Evolutionary conservation across 2,329 filamentous ascomycete genomes (phyloP), one percentile per base, ranked within the genome.

Genomic region (Emergomyces orientalis): DNA sequence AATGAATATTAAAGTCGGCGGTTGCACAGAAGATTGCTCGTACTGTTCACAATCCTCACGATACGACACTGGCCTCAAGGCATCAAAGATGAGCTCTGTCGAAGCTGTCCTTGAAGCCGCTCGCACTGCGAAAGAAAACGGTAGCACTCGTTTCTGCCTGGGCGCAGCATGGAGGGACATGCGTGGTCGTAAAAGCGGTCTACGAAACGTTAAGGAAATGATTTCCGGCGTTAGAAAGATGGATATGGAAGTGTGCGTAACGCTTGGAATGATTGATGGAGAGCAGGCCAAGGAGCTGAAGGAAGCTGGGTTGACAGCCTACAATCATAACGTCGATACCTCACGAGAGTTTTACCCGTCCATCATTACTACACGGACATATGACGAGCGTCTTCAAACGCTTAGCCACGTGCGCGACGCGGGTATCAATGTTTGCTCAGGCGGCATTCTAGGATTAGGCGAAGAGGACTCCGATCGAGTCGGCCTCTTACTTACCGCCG

Each of bases 1-100:
- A 63, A 95, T 96, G 89, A 96, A 95, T 81, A 96, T 96, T 80
- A 96, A 96, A 75, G 95, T 90, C 9, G 91, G 91, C 62, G 91
- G 91, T 57, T 96, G 91, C 77, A 91, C 86, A 69, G 91, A 96
- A 75, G 91, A 96, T 76, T 96, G 91, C 78, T 90, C 88, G 30
- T 96, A 96, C 84, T 96, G 91, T 75, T 89, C 91, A 2, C 91
- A 96, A 76, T 92, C 91, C 4, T 91, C 89, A 6, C 87, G 89
- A 32, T 88, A 96, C 82, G 76, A 81, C 68, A 86, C 91, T 3
- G 90, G 90, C 8, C 82, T 96, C 39, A 84, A 90, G 72, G 89
- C 91, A 13, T 89, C 88, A 65, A 89, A 90, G 69, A 85, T 95
- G 71, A 88, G 88, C 65, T 83, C 84, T 1, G 90, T 96, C 62